Base-by-base conservation (phyloP, 768 basidiomycete species). In the Mycena sanguinolenta region DNA sequence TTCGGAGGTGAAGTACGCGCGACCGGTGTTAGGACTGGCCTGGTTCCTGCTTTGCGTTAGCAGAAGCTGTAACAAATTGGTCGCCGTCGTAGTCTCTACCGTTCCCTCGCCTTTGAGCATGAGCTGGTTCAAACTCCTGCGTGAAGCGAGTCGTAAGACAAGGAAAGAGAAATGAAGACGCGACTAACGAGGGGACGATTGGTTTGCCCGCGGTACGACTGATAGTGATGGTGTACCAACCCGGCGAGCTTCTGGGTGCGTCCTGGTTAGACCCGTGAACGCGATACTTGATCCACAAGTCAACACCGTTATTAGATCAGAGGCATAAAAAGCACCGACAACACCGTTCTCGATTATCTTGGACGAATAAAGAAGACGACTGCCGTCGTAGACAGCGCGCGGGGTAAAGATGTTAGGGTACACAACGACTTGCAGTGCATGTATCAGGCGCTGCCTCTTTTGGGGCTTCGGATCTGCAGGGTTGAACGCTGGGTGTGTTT, bases 1-100 rank as follows among this genome's bases (percentile, higher is more conserved):
- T 4, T 67, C 76, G 21, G 49, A 49, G 25, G 75, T 78, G 59
- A 80, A 83, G 52, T 81, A 84, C 0, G 82, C 76, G 3, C 63
- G 79, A 0, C 77, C 71, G 8, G 77, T 83, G 67, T 83, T 80
- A 0, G 82, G 79, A 39, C 79, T 79, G 49, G 72, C 77, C 75
- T 81, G 59, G 21, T 83, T 83, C 0, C 79, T 77, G 0, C 71
- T 76, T 39, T 84, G 83, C 2, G 78, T 78, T 4, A 84, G 54
- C 13, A 83, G 76, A 4, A 83, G 73, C 16, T 83, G 82, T 0
- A 84, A 44, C 1, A 83, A 42, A n/a, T 78, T 83, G 0, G 77
- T 65, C 0, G 82, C 81, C 12, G 77, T 74, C 0, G 74, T 25
- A 3, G 79, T 79, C 12, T 79, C 72, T 0, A 78, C 39, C 0